Evolutionary conservation across 441 rosid genomes (phyloP), one percentile per base, ranked within the genome.

Genomic region (Pelargonium myrrhifolium): DNA sequence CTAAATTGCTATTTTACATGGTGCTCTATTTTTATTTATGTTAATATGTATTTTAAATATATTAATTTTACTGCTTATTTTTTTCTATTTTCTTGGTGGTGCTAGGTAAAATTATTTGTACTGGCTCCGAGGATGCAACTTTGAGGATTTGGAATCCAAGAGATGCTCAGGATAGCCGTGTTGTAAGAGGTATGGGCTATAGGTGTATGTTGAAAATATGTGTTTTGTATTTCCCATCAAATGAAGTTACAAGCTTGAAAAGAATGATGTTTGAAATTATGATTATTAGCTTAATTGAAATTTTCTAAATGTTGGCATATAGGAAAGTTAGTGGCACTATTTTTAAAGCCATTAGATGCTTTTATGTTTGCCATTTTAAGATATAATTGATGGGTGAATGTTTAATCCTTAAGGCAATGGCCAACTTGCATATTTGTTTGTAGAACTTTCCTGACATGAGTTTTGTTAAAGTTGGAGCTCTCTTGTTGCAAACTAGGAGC

Each of bases 91-190:
- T 39, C 7, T 63, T 77, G 67, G 72, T 65, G 78, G 37, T 45
- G 72, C 9, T 64, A 90, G 98, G 98, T 69, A 89, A 91, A 83
- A 83, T 84, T 42, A 82, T 93, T 20, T 89, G 95, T 72, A 88
- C 90, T 60, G 97, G 97, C 69, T 91, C 97, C 35, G 90, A 86
- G 76, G 99, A 93, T 84, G 95, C 93, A 63, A 89, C 92, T 59
- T 70, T 93, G 84, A 86, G 95, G 64, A 78, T 91, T 37, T 91
- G 96, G 97, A 87, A 93, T 70, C 97, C 97, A 12, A 93, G 68
- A 73, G 86, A 85, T 78, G 92, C 86, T 6, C 92, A 86, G 77
- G 85, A 72, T 58, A 78, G 82, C 67, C 96, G 88, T 78, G 86
- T 84, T n/a, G 81, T 90, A 37, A 82, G 76, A 87, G 96, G 97